These are phyloP conservation scores for Hordeum marinum DNA, from an alignment of 176 grass and related monocot species.

Conservation along the genomic window DNA sequence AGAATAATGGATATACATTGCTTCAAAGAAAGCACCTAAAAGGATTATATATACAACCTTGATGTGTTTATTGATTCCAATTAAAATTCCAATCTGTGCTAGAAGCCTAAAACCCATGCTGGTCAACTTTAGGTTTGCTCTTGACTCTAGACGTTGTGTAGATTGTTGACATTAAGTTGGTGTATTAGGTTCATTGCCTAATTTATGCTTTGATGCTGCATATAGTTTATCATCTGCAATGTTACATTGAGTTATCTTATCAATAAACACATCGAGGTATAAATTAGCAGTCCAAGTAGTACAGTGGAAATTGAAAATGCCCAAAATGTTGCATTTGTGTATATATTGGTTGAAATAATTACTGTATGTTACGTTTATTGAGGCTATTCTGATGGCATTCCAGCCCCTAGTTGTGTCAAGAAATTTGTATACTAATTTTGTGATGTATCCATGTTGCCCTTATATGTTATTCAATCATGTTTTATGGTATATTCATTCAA, in stretches of 20 bases:
- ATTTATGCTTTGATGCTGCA: not conserved
- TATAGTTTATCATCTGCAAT: not conserved
- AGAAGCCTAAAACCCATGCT: not conserved
- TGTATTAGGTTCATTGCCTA: not conserved
- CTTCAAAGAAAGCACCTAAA: not conserved
- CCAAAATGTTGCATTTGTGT: not conserved
- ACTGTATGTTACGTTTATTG: not conserved
- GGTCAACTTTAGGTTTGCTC: not conserved
- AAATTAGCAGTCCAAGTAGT: not conserved
- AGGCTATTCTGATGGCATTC: constrained; percentile 1
- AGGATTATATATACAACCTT: no score
- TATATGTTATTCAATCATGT: not conserved
- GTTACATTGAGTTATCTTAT: not conserved
- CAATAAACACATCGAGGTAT: not conserved
- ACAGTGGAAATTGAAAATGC: not conserved
- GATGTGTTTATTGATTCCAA: not conserved
- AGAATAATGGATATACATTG: not conserved
- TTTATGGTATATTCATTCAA: not conserved
- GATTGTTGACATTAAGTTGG: not conserved
- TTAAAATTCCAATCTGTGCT: not conserved
- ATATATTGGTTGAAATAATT: not conserved
- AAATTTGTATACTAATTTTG: not conserved
- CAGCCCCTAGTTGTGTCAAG: not conserved
- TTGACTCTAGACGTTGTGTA: not conserved
- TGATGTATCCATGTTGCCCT: not conserved